Evolutionary conservation across 2,329 filamentous ascomycete species (phyloP).

Genomic region (Fusarium tjaetaba): DNA sequence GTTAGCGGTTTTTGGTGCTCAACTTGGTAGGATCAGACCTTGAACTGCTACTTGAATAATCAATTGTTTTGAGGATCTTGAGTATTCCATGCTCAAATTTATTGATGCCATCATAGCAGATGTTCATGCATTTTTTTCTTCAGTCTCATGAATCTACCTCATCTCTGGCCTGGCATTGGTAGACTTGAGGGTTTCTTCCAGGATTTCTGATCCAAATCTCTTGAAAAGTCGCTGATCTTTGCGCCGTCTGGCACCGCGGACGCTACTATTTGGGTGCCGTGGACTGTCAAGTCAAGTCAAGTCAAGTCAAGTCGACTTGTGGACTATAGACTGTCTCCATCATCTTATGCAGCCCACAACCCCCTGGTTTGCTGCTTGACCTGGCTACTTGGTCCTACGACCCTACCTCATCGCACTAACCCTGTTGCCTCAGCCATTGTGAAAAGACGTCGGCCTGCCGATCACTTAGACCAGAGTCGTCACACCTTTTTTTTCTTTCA

Average conservation of each 20-base stretch:
- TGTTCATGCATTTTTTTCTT: not conserved
- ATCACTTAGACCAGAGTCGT: slow-evolving; percentile 64
- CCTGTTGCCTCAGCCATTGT: slow-evolving; percentile 58
- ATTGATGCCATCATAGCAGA: not conserved
- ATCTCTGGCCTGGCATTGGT: not conserved
- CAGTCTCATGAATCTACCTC: slow-evolving; percentile 12
- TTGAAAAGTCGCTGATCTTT: slow-evolving; percentile 42
- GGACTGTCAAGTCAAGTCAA: slow-evolving; percentile 46
- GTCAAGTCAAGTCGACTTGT: slow-evolving; percentile 36
- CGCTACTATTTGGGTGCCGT: slow-evolving; percentile 44
- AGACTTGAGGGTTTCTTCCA: slow-evolving; percentile 20
- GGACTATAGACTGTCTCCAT: slow-evolving; percentile 41
- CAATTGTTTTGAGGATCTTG: not conserved
- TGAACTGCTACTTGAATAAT: slow-evolving; percentile 29
- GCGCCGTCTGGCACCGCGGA: slow-evolving; percentile 40
- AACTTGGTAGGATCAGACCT: slow-evolving; percentile 29
- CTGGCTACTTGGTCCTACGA: slow-evolving; percentile 48
- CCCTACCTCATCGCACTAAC: slow-evolving; percentile 56
- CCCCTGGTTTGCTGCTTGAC: slow-evolving; percentile 42
- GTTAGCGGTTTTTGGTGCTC: not conserved
- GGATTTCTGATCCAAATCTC: slow-evolving; percentile 31
- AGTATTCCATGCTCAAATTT: not conserved
- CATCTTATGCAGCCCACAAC: slow-evolving; percentile 50
- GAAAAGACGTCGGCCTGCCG: slow-evolving; percentile 64
- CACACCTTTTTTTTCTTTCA: slow-evolving; percentile 54